phyloP scores from a whole-genome alignment of 192 early-diverging fungal species.

The Rhizophagus prolifer region DNA sequence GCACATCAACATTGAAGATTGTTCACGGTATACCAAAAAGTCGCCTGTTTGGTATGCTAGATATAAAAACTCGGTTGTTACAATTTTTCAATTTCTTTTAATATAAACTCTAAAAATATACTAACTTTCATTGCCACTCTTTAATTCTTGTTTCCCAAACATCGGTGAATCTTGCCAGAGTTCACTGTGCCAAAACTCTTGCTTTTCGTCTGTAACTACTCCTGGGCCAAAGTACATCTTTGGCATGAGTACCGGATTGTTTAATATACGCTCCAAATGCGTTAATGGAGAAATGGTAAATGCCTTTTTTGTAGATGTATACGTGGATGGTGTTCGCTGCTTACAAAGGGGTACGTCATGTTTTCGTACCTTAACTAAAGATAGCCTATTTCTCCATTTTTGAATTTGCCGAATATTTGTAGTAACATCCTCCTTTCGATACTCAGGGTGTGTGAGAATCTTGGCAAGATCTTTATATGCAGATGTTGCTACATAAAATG shows the following conservation, averaged over 20 bases:
- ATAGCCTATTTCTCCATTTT: not conserved
- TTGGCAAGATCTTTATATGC: conserved; percentile 14
- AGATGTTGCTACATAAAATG: not conserved
- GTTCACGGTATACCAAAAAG: not conserved
- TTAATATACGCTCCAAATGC: not conserved
- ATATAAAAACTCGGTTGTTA: no score
- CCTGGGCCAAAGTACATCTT: not conserved
- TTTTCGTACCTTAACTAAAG: not conserved
- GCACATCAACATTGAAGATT: not conserved
- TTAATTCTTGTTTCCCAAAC: not conserved
- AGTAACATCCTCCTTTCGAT: not conserved
- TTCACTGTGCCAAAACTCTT: not conserved
- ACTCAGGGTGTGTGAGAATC: not conserved
- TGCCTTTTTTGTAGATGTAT: not conserved
- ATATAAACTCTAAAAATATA: no score
- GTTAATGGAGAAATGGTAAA: not conserved
- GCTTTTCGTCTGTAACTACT: not conserved
- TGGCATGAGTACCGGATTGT: not conserved
- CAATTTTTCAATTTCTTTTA: no score
- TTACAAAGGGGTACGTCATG: not conserved
- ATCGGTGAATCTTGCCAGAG: not conserved
- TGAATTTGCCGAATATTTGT: not conserved
- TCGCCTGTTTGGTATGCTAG: not conserved
- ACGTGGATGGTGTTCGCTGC: not conserved
- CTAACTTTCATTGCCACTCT: not conserved